Evolutionary conservation across 1,284 basidiomycete genomes (phyloP).

Genomic region (Ceratobasidium sp.): DNA sequence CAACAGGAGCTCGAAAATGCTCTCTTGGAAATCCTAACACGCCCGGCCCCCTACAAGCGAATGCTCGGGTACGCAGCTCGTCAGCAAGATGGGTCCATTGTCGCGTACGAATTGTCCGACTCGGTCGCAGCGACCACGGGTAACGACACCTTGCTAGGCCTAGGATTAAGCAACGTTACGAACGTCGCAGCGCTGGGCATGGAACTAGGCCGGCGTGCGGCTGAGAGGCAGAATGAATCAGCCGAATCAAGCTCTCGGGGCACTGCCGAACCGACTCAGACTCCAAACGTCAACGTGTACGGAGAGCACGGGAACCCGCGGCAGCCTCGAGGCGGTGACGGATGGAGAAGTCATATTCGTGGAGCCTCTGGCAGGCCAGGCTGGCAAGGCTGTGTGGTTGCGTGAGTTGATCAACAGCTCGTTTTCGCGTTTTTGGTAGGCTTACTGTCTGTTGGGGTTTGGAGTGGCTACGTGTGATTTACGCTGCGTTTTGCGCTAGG

Average conservation of each 20-base stretch:
- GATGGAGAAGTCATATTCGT: conserved; percentile 35
- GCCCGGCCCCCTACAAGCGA: conserved; percentile 40
- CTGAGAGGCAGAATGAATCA: conserved; percentile 29
- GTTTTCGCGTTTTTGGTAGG: conserved; percentile 43
- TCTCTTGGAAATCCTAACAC: conserved; percentile 33
- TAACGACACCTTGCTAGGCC: conserved; percentile 28
- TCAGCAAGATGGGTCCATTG: conserved; percentile 34
- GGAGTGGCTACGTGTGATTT: conserved; percentile 46
- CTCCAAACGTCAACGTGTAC: conserved; percentile 36
- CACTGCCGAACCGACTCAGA: conserved; percentile 4
- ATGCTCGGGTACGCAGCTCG: conserved; percentile 45
- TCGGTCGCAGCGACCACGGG: conserved; percentile 41
- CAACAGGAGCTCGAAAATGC: conserved; percentile 13
- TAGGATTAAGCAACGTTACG: conserved; percentile 36
- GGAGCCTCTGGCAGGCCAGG: conserved; percentile 27
- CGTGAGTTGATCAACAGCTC: conserved; percentile 44
- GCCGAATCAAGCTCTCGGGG: background rate
- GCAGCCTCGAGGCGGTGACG: conserved; percentile 44
- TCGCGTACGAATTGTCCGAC: conserved; percentile 38
- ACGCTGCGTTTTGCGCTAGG: conserved; percentile 25
- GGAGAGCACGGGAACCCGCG: conserved; percentile 35
- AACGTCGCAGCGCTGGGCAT: conserved; percentile 42
- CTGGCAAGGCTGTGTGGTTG: conserved; percentile 46
- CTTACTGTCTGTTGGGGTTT: conserved; percentile 33
- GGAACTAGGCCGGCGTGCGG: conserved; percentile 41